Conservation (phyloP, 208 protist species). For the Naegleria lovaniensis region DNA sequence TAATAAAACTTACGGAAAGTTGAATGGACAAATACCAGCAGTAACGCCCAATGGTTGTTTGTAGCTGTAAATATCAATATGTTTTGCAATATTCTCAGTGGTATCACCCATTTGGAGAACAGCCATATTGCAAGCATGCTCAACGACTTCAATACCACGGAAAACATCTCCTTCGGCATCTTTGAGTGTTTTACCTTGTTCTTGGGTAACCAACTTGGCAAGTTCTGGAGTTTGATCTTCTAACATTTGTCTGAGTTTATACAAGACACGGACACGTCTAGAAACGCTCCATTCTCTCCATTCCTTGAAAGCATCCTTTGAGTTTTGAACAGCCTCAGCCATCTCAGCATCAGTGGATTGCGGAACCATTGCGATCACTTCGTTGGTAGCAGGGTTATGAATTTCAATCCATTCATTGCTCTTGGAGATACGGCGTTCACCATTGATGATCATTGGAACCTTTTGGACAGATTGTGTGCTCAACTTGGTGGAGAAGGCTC, state of each 20-base stretch:
- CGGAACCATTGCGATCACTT: conserved; percentile 61
- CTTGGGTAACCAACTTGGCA: conserved; percentile 59
- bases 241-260: conserved; percentile 62
- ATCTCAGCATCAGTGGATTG: conserved; percentile 66
- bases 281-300: conserved; percentile 57
- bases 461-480: not conserved
- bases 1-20: conserved; percentile 40
- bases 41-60: conserved; percentile 74
- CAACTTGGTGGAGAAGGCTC: not conserved
- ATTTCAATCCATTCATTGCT: conserved; percentile 57
- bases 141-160: conserved; percentile 80
- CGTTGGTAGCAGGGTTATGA: conserved; percentile 64
- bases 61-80: conserved; percentile 77
- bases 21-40: conserved; percentile 79
- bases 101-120: conserved; percentile 75
- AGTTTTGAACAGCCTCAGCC: conserved; percentile 50
- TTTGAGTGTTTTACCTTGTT: conserved; percentile 76
- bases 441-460: conserved; percentile 68
- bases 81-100: conserved; percentile 55
- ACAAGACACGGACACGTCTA: conserved; percentile 59
- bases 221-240: conserved; percentile 58
- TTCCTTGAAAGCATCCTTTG: conserved; percentile 48
- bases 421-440: conserved; percentile 60
- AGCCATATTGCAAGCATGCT: conserved; percentile 63
- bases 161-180: conserved; percentile 81